Percentiles rank a stretch among this genome's conserved stretches.
Conservation (phyloP, 2,329 filamentous ascomycete genomes). For the Paraphaeosphaeria minitans region DNA sequence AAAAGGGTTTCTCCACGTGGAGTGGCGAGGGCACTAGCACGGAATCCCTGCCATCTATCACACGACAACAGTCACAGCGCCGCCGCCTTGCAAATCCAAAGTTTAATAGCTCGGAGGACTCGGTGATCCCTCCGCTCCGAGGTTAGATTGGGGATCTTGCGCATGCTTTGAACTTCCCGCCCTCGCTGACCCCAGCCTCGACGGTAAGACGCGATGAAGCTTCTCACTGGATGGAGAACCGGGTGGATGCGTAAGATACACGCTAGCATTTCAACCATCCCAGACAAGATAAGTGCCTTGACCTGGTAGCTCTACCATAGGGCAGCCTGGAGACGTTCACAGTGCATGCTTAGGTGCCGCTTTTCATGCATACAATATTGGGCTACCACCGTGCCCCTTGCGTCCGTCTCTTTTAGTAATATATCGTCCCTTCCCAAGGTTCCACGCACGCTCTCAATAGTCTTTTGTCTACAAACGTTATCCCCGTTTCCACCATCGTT, state of each 20-base stretch:
- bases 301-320: background rate
- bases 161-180: background rate
- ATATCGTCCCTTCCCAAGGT: slow-evolving; percentile 1
- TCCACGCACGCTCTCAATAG: background rate
- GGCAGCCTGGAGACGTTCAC: background rate
- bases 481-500: background rate
- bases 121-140: background rate
- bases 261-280: slow-evolving; percentile 4
- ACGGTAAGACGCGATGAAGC: background rate
- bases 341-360: slow-evolving; percentile 7
- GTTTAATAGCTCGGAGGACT: background rate
- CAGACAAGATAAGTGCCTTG: background rate
- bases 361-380: background rate
- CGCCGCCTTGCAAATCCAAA: background rate
- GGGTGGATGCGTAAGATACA: background rate
- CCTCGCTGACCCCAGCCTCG: background rate
- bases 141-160: background rate
- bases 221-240: background rate
- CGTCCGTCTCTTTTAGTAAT: background rate
- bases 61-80: background rate
- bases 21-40: background rate
- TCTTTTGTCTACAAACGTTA: background rate
- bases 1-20: slow-evolving; percentile 8
- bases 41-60: slow-evolving; percentile 3
- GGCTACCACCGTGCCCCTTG: background rate